A percentile compares a stretch with the other conserved stretches of the same genome.
Conservation (phyloP, 352 stramenopile genomes). For the Phytophthora parvispora region DNA sequence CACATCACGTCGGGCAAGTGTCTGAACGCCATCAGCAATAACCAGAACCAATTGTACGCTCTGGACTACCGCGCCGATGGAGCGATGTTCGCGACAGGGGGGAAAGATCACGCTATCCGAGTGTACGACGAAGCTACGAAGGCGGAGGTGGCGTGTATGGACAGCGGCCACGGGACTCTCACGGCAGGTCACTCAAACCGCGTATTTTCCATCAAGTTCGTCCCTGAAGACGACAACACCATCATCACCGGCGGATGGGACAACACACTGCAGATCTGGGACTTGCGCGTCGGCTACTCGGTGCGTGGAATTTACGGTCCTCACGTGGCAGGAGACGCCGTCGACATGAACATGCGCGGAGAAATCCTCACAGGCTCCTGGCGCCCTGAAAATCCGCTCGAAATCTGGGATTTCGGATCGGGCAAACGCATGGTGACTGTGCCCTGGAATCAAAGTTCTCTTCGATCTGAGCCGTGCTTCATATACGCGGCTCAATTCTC, state of each 20-base stretch:
- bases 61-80: conserved; percentile 91
- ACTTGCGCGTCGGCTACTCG: conserved; percentile 86
- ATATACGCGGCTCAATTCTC: conserved; percentile 93
- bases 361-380: conserved; percentile 93
- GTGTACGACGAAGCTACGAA: conserved; percentile 94
- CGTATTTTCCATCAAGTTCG: conserved; percentile 94
- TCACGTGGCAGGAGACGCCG: conserved; percentile 86
- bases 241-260: conserved; percentile 93
- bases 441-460: conserved; percentile 89
- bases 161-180: conserved; percentile 63
- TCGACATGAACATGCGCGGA: conserved; percentile 78
- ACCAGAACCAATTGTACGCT: conserved; percentile 91
- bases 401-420: conserved; percentile 93
- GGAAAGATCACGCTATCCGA: conserved; percentile 87
- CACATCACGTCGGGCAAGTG: conserved; percentile 95
- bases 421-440: conserved; percentile 82
- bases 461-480: conserved; percentile 85
- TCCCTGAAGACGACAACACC: conserved; percentile 82
- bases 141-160: conserved; percentile 77
- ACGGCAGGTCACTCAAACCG: conserved; percentile 93
- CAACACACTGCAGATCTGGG: conserved; percentile 96
- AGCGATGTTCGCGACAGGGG: conserved; percentile 88
- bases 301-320: conserved; percentile 93
- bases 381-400: conserved; percentile 90
- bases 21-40: conserved; percentile 91